Conservation (phyloP, 1,284 basidiomycete genomes). For the Neonothopanus nambi region DNA sequence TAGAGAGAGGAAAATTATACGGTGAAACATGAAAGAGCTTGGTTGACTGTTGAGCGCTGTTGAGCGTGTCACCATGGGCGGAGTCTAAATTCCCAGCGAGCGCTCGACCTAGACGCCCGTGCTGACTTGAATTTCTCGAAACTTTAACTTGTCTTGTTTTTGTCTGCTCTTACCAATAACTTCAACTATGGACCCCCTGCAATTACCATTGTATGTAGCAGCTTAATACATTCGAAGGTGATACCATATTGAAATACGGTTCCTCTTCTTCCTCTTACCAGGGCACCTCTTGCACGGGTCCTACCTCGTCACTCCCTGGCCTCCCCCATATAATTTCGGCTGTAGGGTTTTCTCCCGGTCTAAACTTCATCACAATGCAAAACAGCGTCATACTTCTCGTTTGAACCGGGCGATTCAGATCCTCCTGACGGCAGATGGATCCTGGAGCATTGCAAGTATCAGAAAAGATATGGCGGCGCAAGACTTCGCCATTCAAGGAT, state of each 20-base stretch:
- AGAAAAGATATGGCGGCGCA: constrained; percentile 14
- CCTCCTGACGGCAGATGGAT: constrained; percentile 18
- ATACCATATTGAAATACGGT: too few relatives aligned
- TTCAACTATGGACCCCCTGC: too few relatives aligned
- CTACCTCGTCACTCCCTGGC: constrained; percentile 24
- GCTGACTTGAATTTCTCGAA: too few relatives aligned
- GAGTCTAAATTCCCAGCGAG: too few relatives aligned
- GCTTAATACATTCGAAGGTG: too few relatives aligned
- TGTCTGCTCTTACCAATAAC: too few relatives aligned
- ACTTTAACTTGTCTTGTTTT: too few relatives aligned
- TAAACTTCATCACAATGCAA: constrained; percentile 16
- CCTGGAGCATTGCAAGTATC: constrained; percentile 17
- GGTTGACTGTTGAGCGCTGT: background rate
- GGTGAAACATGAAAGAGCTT: constrained; percentile 5
- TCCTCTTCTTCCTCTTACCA: background rate
- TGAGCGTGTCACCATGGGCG: too few relatives aligned
- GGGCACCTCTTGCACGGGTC: constrained; percentile 3
- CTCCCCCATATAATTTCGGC: constrained; percentile 31
- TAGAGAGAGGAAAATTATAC: constrained; percentile 20
- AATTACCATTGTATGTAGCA: too few relatives aligned
- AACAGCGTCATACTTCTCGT: constrained; percentile 18
- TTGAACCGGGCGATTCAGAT: constrained; percentile 12
- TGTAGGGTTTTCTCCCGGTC: background rate
- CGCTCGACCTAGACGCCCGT: too few relatives aligned
- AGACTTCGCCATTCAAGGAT: constrained; percentile 1